phyloP scores from a whole-genome alignment of 148 eudicot genomes.

The Persicaria tinctoria region DNA sequence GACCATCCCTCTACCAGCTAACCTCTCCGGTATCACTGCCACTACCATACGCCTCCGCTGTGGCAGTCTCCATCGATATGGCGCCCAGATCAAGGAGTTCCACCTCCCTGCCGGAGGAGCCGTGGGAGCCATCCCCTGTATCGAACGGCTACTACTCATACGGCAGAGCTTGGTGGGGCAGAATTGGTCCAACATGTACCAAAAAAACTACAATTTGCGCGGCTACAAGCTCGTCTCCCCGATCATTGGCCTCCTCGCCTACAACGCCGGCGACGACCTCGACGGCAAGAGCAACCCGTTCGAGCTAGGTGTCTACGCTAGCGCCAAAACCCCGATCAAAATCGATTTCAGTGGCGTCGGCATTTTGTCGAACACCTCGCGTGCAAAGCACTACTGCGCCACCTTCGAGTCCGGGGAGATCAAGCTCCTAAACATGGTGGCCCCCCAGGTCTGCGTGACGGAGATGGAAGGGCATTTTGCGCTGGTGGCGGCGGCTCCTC shows the following conservation, averaged over 20 bases:
- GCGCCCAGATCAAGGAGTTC: slow-evolving; percentile 58
- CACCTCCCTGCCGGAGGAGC: slow-evolving; percentile 32
- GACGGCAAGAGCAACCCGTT: slow-evolving; percentile 37
- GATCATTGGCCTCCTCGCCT: slow-evolving; percentile 67
- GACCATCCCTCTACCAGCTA: slow-evolving; percentile 42
- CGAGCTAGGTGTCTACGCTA: slow-evolving; percentile 48
- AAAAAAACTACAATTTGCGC: slow-evolving; percentile 36
- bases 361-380: slow-evolving; percentile 6
- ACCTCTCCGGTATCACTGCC: slow-evolving; percentile 60
- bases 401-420: slow-evolving; percentile 28
- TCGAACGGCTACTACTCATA: slow-evolving; percentile 55
- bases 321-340: slow-evolving; percentile 32
- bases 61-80: slow-evolving; percentile 74
- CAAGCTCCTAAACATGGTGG: slow-evolving; percentile 33
- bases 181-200: slow-evolving; percentile 57
- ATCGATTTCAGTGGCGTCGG: slow-evolving; percentile 44
- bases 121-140: slow-evolving; percentile 52
- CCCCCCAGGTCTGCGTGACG: slow-evolving; percentile 46
- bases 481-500: slow-evolving; percentile 48
- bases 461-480: slow-evolving; percentile 62
- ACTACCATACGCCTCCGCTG: slow-evolving; percentile 51
- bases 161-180: slow-evolving; percentile 43
- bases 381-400: slow-evolving; percentile 38
- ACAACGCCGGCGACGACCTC: slow-evolving; percentile 46
- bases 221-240: slow-evolving; percentile 75